Base-by-base conservation (phyloP, 2,329 filamentous ascomycete species). In the Lachnellula willkommii region DNA sequence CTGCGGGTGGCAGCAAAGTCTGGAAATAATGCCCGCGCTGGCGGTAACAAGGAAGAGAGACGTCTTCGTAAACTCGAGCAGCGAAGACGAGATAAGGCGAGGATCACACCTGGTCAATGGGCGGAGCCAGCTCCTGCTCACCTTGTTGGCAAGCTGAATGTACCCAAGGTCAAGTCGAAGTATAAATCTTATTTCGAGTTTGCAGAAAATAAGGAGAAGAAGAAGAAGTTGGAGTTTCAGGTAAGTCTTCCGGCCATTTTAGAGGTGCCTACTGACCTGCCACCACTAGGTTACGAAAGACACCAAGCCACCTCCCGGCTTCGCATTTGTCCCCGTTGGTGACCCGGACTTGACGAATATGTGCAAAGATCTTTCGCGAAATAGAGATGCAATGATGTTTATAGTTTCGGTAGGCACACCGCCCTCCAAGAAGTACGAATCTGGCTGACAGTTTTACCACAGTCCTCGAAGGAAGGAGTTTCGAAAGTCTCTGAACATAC, bases 341-440 rank as follows among this genome's bases (percentile, higher is more conserved):
- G 80, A 86, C 60, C 83, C 83, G 22, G 74, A 78, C 59, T 71
- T 87, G 65, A 85, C 82, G 5, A 74, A 73, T 54, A 72, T 75
- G 45, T 87, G 84, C 74, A 87, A 87, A 69, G 83, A 87, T 63
- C 69, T 85, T 20, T 87, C 83, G 1, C 76, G 84, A 60, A 79
- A 84, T 62, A 74, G 75, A 50, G 82, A 77, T 63, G 82, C 81
- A 46, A 81, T 84, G 78, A 80, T 86, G 15, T 87, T 84, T 63
- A 85, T 87, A 56, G 83, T 87, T 48, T 83, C 82, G 65, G 83
- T 85, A 75, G 63, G 79, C 15, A 22, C 5, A 43, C 26, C 57
- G 40, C 58, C 47, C 22, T 43, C 14, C 5, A n/a, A 36, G 9
- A 12, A 26, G 54, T 15, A 28, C n/a, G 6, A 53, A 52, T 40